These are phyloP conservation scores for Hypoxylon rubiginosum DNA, from an alignment of 2,329 filamentous ascomycete species.

Conservation along the genomic window DNA sequence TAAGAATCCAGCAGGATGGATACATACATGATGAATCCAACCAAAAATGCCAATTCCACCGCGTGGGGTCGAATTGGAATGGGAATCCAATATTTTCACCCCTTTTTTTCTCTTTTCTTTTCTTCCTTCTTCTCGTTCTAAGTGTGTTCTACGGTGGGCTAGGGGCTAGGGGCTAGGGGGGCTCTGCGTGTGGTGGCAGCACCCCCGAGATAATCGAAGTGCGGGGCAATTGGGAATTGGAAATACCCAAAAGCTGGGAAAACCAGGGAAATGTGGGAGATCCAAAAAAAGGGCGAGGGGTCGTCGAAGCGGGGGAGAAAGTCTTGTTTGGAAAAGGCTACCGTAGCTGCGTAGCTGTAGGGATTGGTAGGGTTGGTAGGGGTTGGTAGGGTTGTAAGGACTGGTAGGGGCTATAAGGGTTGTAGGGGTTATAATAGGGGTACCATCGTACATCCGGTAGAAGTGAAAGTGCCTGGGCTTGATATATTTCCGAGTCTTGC, in stretches of 20 bases:
- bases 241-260: slow-evolving; percentile 33
- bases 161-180: too few relatives aligned
- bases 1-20: slow-evolving; percentile 11
- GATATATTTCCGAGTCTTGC: slow-evolving; percentile 27
- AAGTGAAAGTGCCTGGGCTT: slow-evolving; percentile 8
- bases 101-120: not conserved
- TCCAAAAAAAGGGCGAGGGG: slow-evolving; percentile 32
- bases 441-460: slow-evolving; percentile 12
- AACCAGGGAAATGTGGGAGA: slow-evolving; percentile 42
- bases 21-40: slow-evolving; percentile 9
- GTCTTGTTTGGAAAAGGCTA: slow-evolving; percentile 7
- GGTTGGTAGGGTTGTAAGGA: too few relatives aligned
- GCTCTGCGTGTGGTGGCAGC: slow-evolving; percentile 30
- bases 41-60: slow-evolving; percentile 3
- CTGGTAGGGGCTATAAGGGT: too few relatives aligned
- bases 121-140: slow-evolving; percentile 3
- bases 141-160: slow-evolving; percentile 19
- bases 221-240: slow-evolving; percentile 39
- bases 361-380: too few relatives aligned
- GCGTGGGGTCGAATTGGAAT: slow-evolving; percentile 14
- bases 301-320: slow-evolving; percentile 12
- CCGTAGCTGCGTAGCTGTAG: not conserved
- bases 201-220: slow-evolving; percentile 40
- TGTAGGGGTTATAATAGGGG: not conserved
- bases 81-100: not conserved